Base-by-base conservation (phyloP, 768 basidiomycete species). In the Kwoniella dejecticola region DNA sequence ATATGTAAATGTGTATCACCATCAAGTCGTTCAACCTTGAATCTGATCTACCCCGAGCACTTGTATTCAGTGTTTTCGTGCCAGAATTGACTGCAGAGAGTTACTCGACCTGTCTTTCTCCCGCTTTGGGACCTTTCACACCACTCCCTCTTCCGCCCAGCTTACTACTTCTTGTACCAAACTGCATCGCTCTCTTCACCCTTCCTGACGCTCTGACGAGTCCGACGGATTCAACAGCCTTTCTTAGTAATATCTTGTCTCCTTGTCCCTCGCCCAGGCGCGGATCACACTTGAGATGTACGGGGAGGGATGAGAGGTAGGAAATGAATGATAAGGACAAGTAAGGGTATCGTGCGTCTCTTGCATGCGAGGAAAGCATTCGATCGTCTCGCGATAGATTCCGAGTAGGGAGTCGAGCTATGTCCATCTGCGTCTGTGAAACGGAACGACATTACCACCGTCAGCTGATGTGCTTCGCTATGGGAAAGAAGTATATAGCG, bases 131-230 rank as follows among this genome's bases (percentile, higher is more conserved):
- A 11, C 55, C 64, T 49, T 52, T 66, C 4, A 58, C 64, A 6
- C 61, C 63, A 0, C 12, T 44, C 24, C 60, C 60, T 26, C 62
- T 66, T 15, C 52, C 66, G 60, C 70, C 69, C 62, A 78, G 67
- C 58, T 77, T 74, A 4, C 72, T 70, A 46, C 74, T 73, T 46
- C 77, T 64, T 13, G 76, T 77, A 17, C 95, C 95, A 80, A 99
- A 99, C 72, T 98, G 96, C 89, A 97, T 96, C 13, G 96, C 96
- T 60, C 89, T 79, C 80, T 99, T 99, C 77, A 89, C 92, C 64
- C 90, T 82, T 53, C 68, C 60, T 63, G 89, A 88, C 4, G 91
- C 90, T 64, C 87, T 85, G 1, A 83, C 78, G 42, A 97, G 81
- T 0, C 94, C 93, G n/a, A 92, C 70, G 66, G 85, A 85, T 63